Base-by-base conservation (phyloP, 352 stramenopile genomes). In the Globisporangium camurandrum region DNA sequence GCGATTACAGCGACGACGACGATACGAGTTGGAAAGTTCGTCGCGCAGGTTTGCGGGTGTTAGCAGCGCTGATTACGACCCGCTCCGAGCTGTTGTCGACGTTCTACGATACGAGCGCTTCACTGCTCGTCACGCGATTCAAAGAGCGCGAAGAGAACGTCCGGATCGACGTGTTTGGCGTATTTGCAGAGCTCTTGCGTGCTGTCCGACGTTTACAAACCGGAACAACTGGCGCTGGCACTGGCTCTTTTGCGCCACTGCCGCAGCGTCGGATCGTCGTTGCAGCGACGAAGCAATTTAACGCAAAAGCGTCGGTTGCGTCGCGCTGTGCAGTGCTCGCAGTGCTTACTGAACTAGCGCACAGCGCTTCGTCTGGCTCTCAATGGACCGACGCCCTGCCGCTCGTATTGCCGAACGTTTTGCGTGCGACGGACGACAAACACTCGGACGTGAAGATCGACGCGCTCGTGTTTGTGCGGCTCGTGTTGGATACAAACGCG, bases 91-190 rank as follows among this genome's bases (percentile, higher is more conserved):
- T 95, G 33, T 62, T 97, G 28, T 72, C 93, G 46, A 57, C 83
- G 16, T 58, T 97, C 12, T 96, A 95, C 64, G 75, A 72, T 31
- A 84, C 79, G 50, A 92, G 92, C 27, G 86, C 69, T 20, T 77
- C 89, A 57, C 62, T 69, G 41, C 61, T 97, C 41, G 88, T 97
- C 39, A 81, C 64, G 16, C 74, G 88, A 16, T 97, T 97, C 61
- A 97, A 96, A 66, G 97, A 99, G 71, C 80, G 97, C 34, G 97
- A 99, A 73, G 97, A 99, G 56, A 99, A 98, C 65, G 97, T 98
- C 45, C 93, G 95, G 24, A 92, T 98, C 20, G 97, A 98, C 54
- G 89, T 99, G 6, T 95, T 99, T 67, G 81, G 78, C 4, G 96
- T 96, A 20, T 98, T 98, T 64, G 78, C 91, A 5, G 80, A 93